These are phyloP conservation scores for Cytospora piceae DNA, from an alignment of 2,329 filamentous ascomycete species.

Conservation along the genomic window DNA sequence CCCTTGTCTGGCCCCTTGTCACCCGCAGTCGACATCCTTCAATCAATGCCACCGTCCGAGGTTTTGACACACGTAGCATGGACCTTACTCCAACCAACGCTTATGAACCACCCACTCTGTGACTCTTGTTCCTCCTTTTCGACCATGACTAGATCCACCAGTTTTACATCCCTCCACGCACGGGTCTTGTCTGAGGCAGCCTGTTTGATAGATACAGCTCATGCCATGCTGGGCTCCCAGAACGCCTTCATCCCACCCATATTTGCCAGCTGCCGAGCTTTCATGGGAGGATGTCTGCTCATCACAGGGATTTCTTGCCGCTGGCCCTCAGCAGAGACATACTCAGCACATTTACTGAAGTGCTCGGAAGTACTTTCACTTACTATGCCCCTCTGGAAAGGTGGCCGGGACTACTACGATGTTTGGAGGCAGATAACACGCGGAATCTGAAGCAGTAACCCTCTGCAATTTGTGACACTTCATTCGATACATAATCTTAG, in stretches of 20 bases:
- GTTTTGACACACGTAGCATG: slow-evolving; percentile 16
- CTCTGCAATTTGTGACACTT: not conserved
- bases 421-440: slow-evolving; percentile 36
- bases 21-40: slow-evolving; percentile 11
- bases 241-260: slow-evolving; percentile 15
- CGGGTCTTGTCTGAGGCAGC: slow-evolving; percentile 16
- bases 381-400: slow-evolving; percentile 17
- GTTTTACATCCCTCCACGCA: slow-evolving; percentile 10
- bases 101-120: slow-evolving; percentile 11
- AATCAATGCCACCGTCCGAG: slow-evolving; percentile 20
- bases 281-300: slow-evolving; percentile 17
- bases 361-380: slow-evolving; percentile 27
- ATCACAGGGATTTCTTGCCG: slow-evolving; percentile 6
- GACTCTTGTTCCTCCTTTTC: slow-evolving; percentile 17
- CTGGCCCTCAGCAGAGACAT: slow-evolving; percentile 8
- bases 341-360: slow-evolving; percentile 11
- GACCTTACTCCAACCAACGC: slow-evolving; percentile 13
- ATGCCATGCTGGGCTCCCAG: slow-evolving; percentile 7
- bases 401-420: slow-evolving; percentile 22
- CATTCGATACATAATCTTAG: too few relatives aligned
- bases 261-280: slow-evolving; percentile 19
- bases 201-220: slow-evolving; percentile 13
- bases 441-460: not conserved
- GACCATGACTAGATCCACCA: slow-evolving; percentile 1
- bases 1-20: slow-evolving; percentile 7